Base-by-base conservation (phyloP, 306 rosid species). In the Sechiopsis laciniata region DNA sequence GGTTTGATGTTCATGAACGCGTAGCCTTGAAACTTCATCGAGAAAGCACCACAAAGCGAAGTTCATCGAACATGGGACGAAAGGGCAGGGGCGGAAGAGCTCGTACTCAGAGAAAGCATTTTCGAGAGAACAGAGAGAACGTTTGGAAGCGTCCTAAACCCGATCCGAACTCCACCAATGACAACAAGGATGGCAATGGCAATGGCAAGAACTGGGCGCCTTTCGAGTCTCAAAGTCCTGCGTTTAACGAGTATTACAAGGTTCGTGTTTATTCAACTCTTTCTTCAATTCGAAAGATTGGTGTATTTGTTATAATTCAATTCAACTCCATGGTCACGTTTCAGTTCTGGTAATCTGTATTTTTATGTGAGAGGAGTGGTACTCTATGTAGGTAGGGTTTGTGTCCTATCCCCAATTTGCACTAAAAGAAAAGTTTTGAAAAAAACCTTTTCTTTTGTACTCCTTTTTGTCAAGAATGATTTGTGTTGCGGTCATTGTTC, bases 131-230 rank as follows among this genome's bases (percentile, higher is more conserved):
- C 87, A 81, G 99, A 83, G 96, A 91, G 74, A 91, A 95, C 74
- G 89, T 91, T 7, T 95, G 99, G 99, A 95, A 95, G 83, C 97
- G 91, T 69, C 79, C 91, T 5, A 95, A 83, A 80, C 71, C 95
- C 16, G 91, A 88, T 82, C 82, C 85, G 60, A 59, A 84, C 71
- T 62, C 86, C 24, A 80, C 55, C 55, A 62, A 55, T 32, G 32
- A 24, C 53, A 65, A 77, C 35, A 46, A 77, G 70, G 57, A 50
- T 4, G n/a, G n/a, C 54, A 50, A 48, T 12, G 53, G 53, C 53
- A 48, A 50, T 50, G 54, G 7, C 54, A 50, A 50, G 5, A n/a
- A 50, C n/a, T 50, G 54, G 54, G 54, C 14, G 54, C 54, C 54
- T 13, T 50, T 50, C 54, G 54, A 50, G 13, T 50, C 54, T 50